phyloP scores from a whole-genome alignment of 768 basidiomycete species.

The Chiua virens region DNA sequence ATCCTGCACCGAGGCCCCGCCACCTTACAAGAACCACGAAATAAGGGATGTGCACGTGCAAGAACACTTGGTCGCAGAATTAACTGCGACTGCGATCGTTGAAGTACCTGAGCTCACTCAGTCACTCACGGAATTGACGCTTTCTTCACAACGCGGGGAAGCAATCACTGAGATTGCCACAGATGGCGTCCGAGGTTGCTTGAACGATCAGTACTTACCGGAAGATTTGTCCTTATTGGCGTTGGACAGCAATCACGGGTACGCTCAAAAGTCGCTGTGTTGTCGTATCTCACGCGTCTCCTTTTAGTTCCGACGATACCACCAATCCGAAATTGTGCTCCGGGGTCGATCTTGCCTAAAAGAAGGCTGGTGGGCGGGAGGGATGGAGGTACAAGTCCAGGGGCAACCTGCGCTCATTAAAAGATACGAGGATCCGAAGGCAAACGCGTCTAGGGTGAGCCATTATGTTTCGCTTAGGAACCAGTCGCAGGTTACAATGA shows the following conservation, averaged over 20 bases:
- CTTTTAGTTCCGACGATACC: slow-evolving; percentile 47
- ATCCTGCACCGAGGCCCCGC: slow-evolving; percentile 7
- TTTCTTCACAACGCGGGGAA: slow-evolving; percentile 1
- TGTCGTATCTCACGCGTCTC: slow-evolving; percentile 5
- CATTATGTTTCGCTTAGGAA: not conserved
- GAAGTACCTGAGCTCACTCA: not conserved
- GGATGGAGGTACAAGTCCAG: slow-evolving; percentile 39
- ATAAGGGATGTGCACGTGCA: not conserved
- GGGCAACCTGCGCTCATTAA: slow-evolving; percentile 44
- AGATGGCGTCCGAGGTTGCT: slow-evolving; percentile 8
- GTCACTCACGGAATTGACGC: not conserved
- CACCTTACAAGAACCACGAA: slow-evolving; percentile 20
- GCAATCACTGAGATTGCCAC: slow-evolving; percentile 22
- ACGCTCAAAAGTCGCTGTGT: not conserved
- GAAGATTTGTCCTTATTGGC: slow-evolving; percentile 20
- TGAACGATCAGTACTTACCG: slow-evolving; percentile 23
- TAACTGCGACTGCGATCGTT: not conserved
- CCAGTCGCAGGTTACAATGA: not conserved
- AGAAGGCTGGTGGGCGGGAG: slow-evolving; percentile 51
- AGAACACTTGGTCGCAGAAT: not conserved
- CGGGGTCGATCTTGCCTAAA: slow-evolving; percentile 36
- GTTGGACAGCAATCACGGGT: slow-evolving; percentile 36
- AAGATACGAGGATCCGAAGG: slow-evolving; percentile 41
- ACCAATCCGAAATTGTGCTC: slow-evolving; percentile 48
- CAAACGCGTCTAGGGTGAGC: slow-evolving; percentile 34